Conservation (phyloP, 129 eudicot species). For the Arctium lappa region DNA sequence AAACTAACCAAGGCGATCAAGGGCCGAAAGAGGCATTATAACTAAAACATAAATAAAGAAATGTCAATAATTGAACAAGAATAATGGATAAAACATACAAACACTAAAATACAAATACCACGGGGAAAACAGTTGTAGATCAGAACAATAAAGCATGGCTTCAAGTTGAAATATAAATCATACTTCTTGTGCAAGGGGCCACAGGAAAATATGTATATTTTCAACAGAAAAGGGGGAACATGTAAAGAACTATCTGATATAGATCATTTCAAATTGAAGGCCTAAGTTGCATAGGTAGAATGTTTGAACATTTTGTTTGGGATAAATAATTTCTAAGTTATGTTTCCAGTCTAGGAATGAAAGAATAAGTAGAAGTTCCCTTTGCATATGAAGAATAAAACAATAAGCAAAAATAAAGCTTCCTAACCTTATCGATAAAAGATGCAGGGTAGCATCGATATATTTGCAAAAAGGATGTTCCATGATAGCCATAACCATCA, state of each 20-base stretch:
- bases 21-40: constrained; percentile 96
- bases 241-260: constrained; percentile 29
- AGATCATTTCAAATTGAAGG: constrained; percentile 30
- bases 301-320: not conserved
- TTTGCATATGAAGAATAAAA: constrained; percentile 6
- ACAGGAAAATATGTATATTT: not conserved
- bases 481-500: constrained; percentile 72
- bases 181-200: not conserved
- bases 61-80: not conserved
- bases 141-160: constrained; percentile 29
- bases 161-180: constrained; percentile 13
- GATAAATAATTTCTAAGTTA: not conserved
- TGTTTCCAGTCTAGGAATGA: not conserved
- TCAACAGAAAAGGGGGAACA: not conserved
- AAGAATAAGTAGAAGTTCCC: not conserved
- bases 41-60: constrained; percentile 41
- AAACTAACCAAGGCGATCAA: constrained; percentile 85
- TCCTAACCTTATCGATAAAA: constrained; percentile 85
- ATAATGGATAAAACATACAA: not conserved
- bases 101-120: not conserved
- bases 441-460: constrained; percentile 94
- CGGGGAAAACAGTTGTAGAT: constrained; percentile 21
- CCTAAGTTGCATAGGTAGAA: not conserved
- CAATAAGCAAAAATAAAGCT: constrained; percentile 3
- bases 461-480: constrained; percentile 90